Base-by-base conservation (phyloP, 768 basidiomycete genomes). In the Boletus sensibilis region DNA sequence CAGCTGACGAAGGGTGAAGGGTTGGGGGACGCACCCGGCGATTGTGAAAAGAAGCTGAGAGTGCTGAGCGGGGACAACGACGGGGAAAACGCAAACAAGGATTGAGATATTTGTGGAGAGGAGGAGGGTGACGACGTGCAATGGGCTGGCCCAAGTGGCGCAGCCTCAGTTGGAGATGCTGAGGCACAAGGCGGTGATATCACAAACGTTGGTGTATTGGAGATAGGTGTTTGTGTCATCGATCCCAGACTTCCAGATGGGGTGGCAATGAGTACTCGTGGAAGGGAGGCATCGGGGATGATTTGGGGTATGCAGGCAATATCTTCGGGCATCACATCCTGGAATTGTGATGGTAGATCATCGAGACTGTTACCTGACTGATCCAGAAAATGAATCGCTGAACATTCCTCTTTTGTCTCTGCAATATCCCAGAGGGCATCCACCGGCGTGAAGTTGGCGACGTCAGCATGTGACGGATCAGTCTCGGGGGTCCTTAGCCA, bases 401-500 rank as follows among this genome's bases (percentile, higher is more conserved):
- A 37, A 41, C 52, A 48, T 27, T 25, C 46, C 18, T 51, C 53
- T 34, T 42, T 39, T 27, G 35, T 4, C 23, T 56, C 53, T 0
- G n/a, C 23, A 9, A n/a, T 20, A 14, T 57, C 45, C 56, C 50
- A 66, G 21, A 41, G 20, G 0, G 29, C 12, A 11, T 61, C 41
- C 16, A 11, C 27, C 1, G 27, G 56, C 1, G 34, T 47, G 8
- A 43, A 7, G 12, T 8, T 46, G 4, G 10, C 27, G 31, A 50
- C 5, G 6, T 38, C 20, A 12, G 39, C 21, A 11, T 60, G 39
- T 5, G 31, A 42, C 2, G 38, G 21, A 20, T 58, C 58, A 5
- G 35, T 48, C 11, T 46, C 44, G 0, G 69, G 69, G 0, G 69
- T 70, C 31, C 51, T 55, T 8, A 62, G 44, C 48, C 61, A 67